Conservation (phyloP, 176 grass and related monocot genomes). For the Pontederia crassipes region DNA sequence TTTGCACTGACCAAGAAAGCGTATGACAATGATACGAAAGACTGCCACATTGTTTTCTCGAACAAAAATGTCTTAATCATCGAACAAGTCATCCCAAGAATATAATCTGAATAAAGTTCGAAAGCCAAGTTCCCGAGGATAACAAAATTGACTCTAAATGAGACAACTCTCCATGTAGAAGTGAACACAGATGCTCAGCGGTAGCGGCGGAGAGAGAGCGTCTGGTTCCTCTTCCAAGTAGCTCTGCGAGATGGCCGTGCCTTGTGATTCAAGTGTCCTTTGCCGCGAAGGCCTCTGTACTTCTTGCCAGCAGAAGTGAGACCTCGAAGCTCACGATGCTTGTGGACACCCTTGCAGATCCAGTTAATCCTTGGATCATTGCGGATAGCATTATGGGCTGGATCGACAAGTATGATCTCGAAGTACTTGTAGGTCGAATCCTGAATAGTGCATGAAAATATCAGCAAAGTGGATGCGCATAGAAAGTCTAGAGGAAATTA, state of each 20-base stretch:
- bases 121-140: neutral
- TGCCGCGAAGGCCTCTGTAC: neutral
- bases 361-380: constrained; percentile 2
- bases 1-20: too few species aligned
- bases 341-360: neutral
- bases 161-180: too few species aligned
- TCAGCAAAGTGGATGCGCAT: neutral
- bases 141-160: too few species aligned
- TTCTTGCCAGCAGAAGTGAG: constrained; percentile 1
- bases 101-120: neutral
- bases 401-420: neutral
- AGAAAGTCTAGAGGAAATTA: neutral
- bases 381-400: neutral
- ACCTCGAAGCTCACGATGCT: neutral
- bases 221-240: constrained; percentile 2
- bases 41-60: too few species aligned
- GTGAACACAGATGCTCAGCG: neutral
- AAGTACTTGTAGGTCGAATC: constrained; percentile 1
- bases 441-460: neutral
- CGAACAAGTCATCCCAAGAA: too few species aligned
- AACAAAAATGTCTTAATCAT: too few species aligned
- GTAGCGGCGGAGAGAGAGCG: neutral
- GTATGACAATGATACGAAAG: too few species aligned
- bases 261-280: neutral
- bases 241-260: neutral